Base-by-base conservation (phyloP, 768 basidiomycete species). In the Lentinus brumalis region DNA sequence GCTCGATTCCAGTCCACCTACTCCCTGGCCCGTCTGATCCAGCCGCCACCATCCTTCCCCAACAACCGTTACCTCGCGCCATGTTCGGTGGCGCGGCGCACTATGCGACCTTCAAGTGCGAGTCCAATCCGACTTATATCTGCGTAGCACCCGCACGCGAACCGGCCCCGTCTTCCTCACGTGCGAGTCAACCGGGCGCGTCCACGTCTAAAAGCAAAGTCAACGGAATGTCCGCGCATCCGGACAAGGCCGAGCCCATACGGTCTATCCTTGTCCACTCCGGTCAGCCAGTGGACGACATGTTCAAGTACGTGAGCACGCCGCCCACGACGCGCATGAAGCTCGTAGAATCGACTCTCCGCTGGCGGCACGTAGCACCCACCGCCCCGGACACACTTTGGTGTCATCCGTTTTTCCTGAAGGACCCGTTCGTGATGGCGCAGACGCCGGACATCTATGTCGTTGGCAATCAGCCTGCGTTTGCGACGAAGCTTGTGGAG, bases 361-460 rank as follows among this genome's bases (percentile, higher is more conserved):
- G 81, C 67, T 99, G 96, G 97, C 80, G 95, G 59, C 96, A 98
- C 76, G 86, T 97, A 73, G 95, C 97, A n/a, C 97, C 97, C 4
- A 98, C 97, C 8, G 96, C 96, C 29, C 97, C 97, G 30, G 97
- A 99, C 74, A 99, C 97, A 1, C 81, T 99, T 4, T 98, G 95
- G 95, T 98, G 97, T 68, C 96, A 98, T 73, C 97, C 97, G 16
- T 98, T 90, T 77, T 85, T 90, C 52, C 80, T 84, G 31, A 77
- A 79, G 16, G 97, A 99, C 70, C 97, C 97, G 0, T 99, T 99
- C 76, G 80, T 97, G 57, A 81, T 99, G 35, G 67, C 77, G n/a
- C 82, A 88, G 70, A 89, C 93, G 9, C 97, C 97, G 15, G 86
- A 97, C 70, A 74, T 98, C 31, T 98, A 98, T 73, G 79, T 96